Evolutionary conservation across 1,284 basidiomycete genomes (phyloP).

Genomic region (Malassezia pachydermatis): DNA sequence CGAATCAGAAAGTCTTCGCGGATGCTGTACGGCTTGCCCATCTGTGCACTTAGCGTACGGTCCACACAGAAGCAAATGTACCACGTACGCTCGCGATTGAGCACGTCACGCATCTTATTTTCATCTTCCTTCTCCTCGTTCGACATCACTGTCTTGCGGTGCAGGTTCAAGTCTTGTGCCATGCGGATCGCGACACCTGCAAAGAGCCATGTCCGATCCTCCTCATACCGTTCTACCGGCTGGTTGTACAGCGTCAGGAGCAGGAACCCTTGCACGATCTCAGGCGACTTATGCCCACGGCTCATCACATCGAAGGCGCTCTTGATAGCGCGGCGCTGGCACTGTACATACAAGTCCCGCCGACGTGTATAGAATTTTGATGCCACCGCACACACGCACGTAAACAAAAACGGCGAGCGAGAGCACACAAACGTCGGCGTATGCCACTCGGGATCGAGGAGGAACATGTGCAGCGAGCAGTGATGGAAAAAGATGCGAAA

Average conservation of each 20-base stretch:
- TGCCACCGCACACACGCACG: slow-evolving; percentile 73
- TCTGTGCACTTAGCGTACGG: slow-evolving; percentile 69
- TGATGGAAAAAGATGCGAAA: slow-evolving; percentile 74
- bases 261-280: slow-evolving; percentile 53
- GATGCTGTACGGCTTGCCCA: slow-evolving; percentile 78
- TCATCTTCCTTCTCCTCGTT: slow-evolving; percentile 43
- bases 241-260: slow-evolving; percentile 49
- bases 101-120: slow-evolving; percentile 69
- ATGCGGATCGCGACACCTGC: slow-evolving; percentile 58
- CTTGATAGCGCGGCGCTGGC: slow-evolving; percentile 74
- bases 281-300: slow-evolving; percentile 84
- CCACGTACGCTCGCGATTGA: slow-evolving; percentile 90
- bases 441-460: slow-evolving; percentile 47
- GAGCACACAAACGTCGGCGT: slow-evolving; percentile 44
- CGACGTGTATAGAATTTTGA: slow-evolving; percentile 76
- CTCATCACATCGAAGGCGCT: slow-evolving; percentile 61
- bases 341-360: slow-evolving; percentile 68
- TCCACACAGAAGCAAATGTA: slow-evolving; percentile 80
- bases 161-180: slow-evolving; percentile 89
- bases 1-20: slow-evolving; percentile 76
- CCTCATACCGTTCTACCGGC: slow-evolving; percentile 60
- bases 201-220: slow-evolving; percentile 78
- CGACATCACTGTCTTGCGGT: slow-evolving; percentile 67
- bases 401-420: slow-evolving; percentile 45
- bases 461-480: slow-evolving; percentile 33